Base-by-base conservation (phyloP, 2,329 filamentous ascomycete genomes). In the Endoconidiophora laricicola region DNA sequence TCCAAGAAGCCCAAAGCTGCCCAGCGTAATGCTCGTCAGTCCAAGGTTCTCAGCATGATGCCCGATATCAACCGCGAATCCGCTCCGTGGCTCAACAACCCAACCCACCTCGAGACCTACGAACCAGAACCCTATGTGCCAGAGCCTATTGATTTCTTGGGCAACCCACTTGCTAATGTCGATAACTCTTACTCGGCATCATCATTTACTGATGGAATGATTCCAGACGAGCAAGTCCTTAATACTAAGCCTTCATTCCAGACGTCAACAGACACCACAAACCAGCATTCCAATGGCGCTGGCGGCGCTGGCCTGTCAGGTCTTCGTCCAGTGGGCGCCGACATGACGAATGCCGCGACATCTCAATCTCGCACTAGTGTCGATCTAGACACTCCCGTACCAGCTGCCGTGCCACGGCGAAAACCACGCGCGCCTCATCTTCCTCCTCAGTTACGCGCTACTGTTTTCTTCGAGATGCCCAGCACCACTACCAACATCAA, bases 401-500 rank as follows among this genome's bases (percentile, higher is more conserved):
- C 50, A 9, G 41, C 46, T 2, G 46, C 50, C 4, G 51, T 53
- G 18, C 46, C 49, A 10, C 47, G 52, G 2, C 49, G n/a, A 5
- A 37, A 39, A 39, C 20, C 48, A 22, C 45, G 36, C 5, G 38
- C 38, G 6, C 49, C 52, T 61, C 53, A 62, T 63, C 62, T 95
- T 12, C 87, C 90, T 2, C 78, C 90, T 0, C 86, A 94, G 57
- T 72, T 96, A 36, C 78, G 90, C 54, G 91, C 91, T n/a, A 94
- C 81, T 58, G 78, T 83, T 24, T 96, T 86, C 65, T 96, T 96
- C 59, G 88, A 96, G 52, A 58, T 77, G 20, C 81, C 81, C 0
- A 69, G 75, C 3, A 60, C 66, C 2, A 61, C 73, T 4, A 66
- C 71, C 4, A 63, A 68, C 10, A 67, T 81, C 20, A 70, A 80